Percentiles rank a stretch among this genome's conserved stretches.
These are phyloP conservation scores for Cystobasidium pallidum DNA, from an alignment of 1,284 basidiomycete species.

Conservation along the genomic window DNA sequence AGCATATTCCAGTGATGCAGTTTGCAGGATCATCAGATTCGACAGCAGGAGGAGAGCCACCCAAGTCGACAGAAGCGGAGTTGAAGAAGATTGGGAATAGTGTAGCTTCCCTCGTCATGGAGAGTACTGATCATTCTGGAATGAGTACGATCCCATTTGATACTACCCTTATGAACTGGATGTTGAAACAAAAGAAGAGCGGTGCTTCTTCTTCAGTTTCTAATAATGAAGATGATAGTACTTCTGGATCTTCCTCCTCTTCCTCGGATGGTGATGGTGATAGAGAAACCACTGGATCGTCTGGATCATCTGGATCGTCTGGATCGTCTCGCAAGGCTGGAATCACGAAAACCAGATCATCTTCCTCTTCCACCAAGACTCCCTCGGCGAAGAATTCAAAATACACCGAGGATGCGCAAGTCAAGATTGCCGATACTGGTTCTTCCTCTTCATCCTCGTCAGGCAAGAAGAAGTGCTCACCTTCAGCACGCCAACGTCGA, in stretches of 20 bases:
- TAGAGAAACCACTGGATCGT: too few species aligned
- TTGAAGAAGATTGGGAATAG: slow-evolving; percentile 30
- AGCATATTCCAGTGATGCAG: slow-evolving; percentile 41
- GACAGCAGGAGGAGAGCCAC: slow-evolving; percentile 28
- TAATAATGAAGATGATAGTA: background rate
- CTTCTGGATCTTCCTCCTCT: background rate
- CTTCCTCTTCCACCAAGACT: slow-evolving; percentile 5
- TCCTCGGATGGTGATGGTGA: background rate
- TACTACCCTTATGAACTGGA: slow-evolving; percentile 42
- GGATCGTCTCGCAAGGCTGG: background rate
- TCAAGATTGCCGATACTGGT: slow-evolving; percentile 13
- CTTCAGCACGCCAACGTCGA: background rate
- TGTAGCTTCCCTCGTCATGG: slow-evolving; percentile 20
- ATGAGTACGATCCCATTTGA: slow-evolving; percentile 39
- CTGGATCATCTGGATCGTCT: too few species aligned
- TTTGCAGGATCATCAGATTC: slow-evolving; percentile 40
- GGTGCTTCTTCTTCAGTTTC: slow-evolving; percentile 25
- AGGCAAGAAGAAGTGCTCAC: slow-evolving; percentile 17
- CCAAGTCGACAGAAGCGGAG: slow-evolving; percentile 27
- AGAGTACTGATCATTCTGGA: slow-evolving; percentile 40
- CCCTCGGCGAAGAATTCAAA: background rate
- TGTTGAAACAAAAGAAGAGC: slow-evolving; percentile 33
- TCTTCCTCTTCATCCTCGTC: slow-evolving; percentile 2
- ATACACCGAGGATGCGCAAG: slow-evolving; percentile 4
- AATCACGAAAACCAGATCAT: slow-evolving; percentile 20